phyloP scores from a whole-genome alignment of 495 filamentous ascomycete genomes.

The Penicillium lagena region DNA sequence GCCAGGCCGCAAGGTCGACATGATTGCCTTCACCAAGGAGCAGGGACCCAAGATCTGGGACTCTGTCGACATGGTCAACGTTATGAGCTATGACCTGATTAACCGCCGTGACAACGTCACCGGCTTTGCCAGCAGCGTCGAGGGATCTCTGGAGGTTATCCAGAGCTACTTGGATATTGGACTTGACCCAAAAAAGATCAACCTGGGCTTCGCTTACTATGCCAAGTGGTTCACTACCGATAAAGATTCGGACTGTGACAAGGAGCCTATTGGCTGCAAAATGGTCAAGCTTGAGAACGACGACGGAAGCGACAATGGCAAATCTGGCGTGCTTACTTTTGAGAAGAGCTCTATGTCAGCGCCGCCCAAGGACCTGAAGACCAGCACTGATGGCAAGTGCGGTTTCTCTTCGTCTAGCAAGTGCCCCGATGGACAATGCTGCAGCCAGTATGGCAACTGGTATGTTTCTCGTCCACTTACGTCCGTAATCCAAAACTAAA shows the following conservation, averaged over 20 bases:
- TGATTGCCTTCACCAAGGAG: slow-evolving; percentile 64
- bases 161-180: slow-evolving; percentile 56
- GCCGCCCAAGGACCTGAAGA: slow-evolving; percentile 36
- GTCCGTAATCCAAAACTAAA: background rate
- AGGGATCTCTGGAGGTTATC: slow-evolving; percentile 46
- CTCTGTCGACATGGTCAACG: slow-evolving; percentile 66
- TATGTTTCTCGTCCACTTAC: slow-evolving; percentile 8
- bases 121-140: slow-evolving; percentile 58
- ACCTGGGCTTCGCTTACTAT: slow-evolving; percentile 72
- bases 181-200: slow-evolving; percentile 48
- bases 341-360: slow-evolving; percentile 38
- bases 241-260: slow-evolving; percentile 35
- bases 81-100: slow-evolving; percentile 78
- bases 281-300: slow-evolving; percentile 56
- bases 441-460: slow-evolving; percentile 34
- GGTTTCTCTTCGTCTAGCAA: slow-evolving; percentile 19
- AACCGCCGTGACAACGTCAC: slow-evolving; percentile 67
- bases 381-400: slow-evolving; percentile 37
- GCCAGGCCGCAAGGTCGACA: slow-evolving; percentile 59
- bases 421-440: slow-evolving; percentile 29
- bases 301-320: slow-evolving; percentile 59
- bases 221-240: slow-evolving; percentile 65
- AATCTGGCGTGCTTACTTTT: slow-evolving; percentile 55
- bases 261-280: slow-evolving; percentile 53
- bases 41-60: slow-evolving; percentile 57